phyloP scores from a whole-genome alignment of 768 basidiomycete genomes.

The Leccinum variicolor region DNA sequence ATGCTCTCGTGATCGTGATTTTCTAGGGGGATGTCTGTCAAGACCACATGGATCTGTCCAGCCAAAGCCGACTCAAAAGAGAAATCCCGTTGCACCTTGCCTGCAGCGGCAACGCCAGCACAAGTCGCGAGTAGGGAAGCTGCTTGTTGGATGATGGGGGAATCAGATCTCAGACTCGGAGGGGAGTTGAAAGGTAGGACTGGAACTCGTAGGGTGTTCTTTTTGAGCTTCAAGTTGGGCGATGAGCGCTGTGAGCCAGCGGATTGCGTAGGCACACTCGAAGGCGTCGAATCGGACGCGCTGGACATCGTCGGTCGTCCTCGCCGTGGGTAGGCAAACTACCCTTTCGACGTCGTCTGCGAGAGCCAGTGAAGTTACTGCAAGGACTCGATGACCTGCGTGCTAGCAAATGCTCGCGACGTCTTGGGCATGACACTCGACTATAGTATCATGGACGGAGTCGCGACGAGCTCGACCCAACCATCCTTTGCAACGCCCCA shows the following conservation, averaged over 20 bases:
- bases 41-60: constrained; percentile 33
- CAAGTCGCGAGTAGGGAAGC: constrained; percentile 62
- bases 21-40: constrained; percentile 68
- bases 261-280: constrained; percentile 65
- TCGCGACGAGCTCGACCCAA: constrained; percentile 12
- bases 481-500: constrained; percentile 2
- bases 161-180: no score
- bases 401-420: constrained; percentile 15
- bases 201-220: no score
- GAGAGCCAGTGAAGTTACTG: constrained; percentile 47
- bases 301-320: constrained; percentile 42
- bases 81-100: constrained; percentile 53
- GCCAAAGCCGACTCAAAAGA: constrained; percentile 33
- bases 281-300: constrained; percentile 31
- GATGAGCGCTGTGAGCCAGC: constrained; percentile 37
- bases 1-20: constrained; percentile 67
- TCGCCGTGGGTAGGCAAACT: constrained; percentile 11
- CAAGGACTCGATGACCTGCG: constrained; percentile 42
- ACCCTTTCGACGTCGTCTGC: constrained; percentile 30
- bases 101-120: constrained; percentile 61
- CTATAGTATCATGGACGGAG: not conserved
- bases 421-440: constrained; percentile 27
- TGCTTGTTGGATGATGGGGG: constrained; percentile 51
- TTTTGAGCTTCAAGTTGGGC: constrained; percentile 30
- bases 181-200: no score